Base-by-base conservation (phyloP, 768 basidiomycete genomes). In the Xerocomus brunneocitrinus region DNA sequence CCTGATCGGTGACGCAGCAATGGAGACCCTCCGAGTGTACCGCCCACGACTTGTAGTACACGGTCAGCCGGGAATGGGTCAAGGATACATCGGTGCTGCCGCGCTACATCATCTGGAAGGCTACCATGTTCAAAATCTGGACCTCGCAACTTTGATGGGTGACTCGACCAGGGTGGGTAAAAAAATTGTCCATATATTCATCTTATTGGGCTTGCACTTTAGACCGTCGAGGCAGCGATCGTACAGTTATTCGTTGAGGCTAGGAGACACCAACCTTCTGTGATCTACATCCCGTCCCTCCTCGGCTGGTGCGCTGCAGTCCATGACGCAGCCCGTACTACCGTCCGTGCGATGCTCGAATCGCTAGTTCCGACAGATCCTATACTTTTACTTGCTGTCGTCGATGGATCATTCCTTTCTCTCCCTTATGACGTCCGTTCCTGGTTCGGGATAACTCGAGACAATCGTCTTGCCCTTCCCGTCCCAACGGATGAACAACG, bases 191-290 rank as follows among this genome's bases (percentile, higher is more conserved):
- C 1, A 19, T 36, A 6, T 16, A 16, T 19, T 9, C 36, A n/a
- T 55, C 52, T 59, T 34, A 46, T 52, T 45, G 39, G 9, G 38
- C 8, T 49, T 34, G 13, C 42, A 28, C 34, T 28, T 6, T 50
- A 95, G 93, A 91, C 91, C 1, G 71, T 83, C 5, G 97, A 99
- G 71, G 91, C 97, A 1, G 87, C 91, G 2, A 84, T 98, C 50
- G 92, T 98, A 4, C 95, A 98, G 61, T 77, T 97, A 16, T 98
- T 99, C 64, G 80, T 95, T 22, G 97, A 99, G 68, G 97, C 95
- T 1, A 98, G 98, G 67, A 85, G 95, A 27, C 91, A 97, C 66
- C 94, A 95, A 61, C 97, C 97, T 0, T 94, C 93, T 0, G 87
- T 98, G 35, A 81, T 99, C 45, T 98, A 95, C 69, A 91, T 99